Evolutionary conservation across 2,329 filamentous ascomycete genomes (phyloP), one percentile per base, ranked within the genome.

Genomic region (Sodiomyces alkalinus): DNA sequence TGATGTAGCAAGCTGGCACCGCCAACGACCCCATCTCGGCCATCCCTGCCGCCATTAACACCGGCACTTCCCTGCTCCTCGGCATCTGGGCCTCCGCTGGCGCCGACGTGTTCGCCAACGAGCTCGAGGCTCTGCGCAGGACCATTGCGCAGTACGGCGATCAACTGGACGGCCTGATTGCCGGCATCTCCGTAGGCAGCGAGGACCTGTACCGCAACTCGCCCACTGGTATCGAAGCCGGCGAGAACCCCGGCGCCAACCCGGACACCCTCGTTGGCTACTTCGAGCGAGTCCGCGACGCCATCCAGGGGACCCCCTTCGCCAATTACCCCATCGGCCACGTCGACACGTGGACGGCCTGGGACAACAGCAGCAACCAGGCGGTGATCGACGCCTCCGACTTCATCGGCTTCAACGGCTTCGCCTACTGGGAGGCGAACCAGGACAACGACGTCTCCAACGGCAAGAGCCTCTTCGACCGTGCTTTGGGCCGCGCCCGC

Each of bases 271-370:
- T 92, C 21, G 64, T 72, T 42, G 51, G 56, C 33, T 90, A 85
- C 56, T 82, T 92, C 59, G 52, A 62, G 33, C 60, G 78, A 47
- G 73, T 80, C 34, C 71, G 74, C 37, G 51, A 59, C 17, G 60
- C 68, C 35, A 68, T 92, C 44, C 46, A 64, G 17, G 68, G 68
- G 34, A 83, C 80, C 10, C 46, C 56, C 27, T 57, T 80, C 15
- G 55, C 63, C 20, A 53, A 55, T 15, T 64, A 60, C 25, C 60
- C 69, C 12, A 60, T 92, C 34, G 83, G 83, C 29, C 85, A 92
- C 53, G 83, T 92, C 47, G 85, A 92, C 48, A 92, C 85, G 28
- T 92, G 82, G 82, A 83, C 76, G 19, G 71, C 70, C 29, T 86
- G 73, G 63, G 71, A 72, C 47, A 83, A 92, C 52, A 52, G 55